Evolutionary conservation across 257 asterid species (phyloP).

Genomic region (Solanum arcanum): DNA sequence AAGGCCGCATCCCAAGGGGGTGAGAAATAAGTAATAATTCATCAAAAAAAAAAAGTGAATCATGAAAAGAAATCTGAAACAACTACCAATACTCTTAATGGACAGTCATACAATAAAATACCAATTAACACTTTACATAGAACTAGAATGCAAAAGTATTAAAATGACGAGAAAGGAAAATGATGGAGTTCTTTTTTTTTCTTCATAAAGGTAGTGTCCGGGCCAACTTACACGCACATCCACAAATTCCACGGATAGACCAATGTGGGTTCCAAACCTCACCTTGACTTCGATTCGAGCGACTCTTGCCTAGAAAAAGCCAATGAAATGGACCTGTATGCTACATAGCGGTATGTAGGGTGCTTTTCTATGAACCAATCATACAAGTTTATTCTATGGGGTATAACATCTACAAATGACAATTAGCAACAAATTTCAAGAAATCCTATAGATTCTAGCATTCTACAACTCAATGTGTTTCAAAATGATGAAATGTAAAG

Average conservation of each 20-base stretch:
- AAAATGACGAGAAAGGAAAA: neutral
- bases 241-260: neutral
- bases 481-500: neutral
- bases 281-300: too few species aligned
- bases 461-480: neutral
- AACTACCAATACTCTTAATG: neutral
- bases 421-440: neutral
- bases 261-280: too few species aligned
- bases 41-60: neutral
- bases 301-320: too few species aligned
- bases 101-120: neutral
- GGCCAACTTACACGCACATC: neutral
- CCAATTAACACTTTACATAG: neutral
- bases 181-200: neutral
- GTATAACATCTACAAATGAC: neutral
- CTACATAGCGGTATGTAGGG: neutral
- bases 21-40: neutral
- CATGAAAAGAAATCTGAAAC: neutral
- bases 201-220: neutral
- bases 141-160: neutral
- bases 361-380: neutral
- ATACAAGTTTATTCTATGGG: neutral
- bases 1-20: neutral
- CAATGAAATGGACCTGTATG: neutral
- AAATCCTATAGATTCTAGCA: neutral